Conservation (phyloP, 768 basidiomycete species). For the Gloeophyllum trabeum region DNA sequence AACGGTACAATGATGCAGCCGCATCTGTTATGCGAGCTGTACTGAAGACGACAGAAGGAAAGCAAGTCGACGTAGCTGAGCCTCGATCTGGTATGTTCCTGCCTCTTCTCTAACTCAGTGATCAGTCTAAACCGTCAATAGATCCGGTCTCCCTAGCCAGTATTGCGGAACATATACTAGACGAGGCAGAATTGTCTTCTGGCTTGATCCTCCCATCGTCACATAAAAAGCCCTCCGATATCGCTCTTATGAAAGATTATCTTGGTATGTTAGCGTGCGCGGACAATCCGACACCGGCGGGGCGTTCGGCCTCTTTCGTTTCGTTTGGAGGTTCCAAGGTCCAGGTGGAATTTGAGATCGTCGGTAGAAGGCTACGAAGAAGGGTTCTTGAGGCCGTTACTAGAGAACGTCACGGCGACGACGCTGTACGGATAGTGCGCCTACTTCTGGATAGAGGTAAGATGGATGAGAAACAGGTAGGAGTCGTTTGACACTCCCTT, state of each 20-base stretch:
- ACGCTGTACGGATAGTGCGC: conserved; percentile 74
- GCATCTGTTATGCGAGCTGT: conserved; percentile 61
- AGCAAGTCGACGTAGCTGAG: conserved; percentile 51
- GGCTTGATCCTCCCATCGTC: conserved; percentile 46
- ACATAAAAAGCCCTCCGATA: conserved; percentile 41
- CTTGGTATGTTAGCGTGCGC: conserved; percentile 69
- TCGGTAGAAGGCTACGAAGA: conserved; percentile 54
- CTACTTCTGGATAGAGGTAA: conserved; percentile 76
- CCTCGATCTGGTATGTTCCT: conserved; percentile 43
- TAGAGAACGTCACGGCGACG: conserved; percentile 72
- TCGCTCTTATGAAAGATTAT: conserved; percentile 65
- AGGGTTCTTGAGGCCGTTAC: conserved; percentile 70
- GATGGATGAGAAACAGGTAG: conserved; percentile 89
- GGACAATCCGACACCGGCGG: conserved; percentile 72
- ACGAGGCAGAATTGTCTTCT: conserved; percentile 47
- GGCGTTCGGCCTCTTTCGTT: conserved; percentile 60
- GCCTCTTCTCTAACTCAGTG: not conserved
- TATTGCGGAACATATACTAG: conserved; percentile 50
- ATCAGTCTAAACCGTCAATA: conserved; percentile 14
- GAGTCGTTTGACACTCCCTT: conserved; percentile 8
- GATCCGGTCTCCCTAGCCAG: conserved; percentile 59
- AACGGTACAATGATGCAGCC: conserved; percentile 71
- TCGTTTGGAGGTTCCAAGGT: conserved; percentile 63
- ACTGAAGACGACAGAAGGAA: conserved; percentile 57
- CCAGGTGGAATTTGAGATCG: conserved; percentile 69